Evolutionary conservation across 106 monocot genomes (phyloP).

Genomic region (Ottelia alismoides): DNA sequence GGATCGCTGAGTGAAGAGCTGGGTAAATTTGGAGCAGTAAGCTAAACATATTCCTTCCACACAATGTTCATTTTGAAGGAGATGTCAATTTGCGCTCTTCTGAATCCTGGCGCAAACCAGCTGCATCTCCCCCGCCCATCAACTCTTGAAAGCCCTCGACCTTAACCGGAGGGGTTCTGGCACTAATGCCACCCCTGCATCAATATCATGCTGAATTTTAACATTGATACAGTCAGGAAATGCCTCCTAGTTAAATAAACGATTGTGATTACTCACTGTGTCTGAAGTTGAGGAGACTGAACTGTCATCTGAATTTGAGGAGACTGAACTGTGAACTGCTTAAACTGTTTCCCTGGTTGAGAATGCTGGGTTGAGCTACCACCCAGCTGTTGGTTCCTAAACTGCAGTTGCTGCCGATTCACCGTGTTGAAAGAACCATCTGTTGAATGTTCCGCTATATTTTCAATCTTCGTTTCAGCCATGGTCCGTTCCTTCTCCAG

Average conservation of each 20-base stretch:
- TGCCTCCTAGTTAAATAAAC: too few species aligned
- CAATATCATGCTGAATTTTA: too few species aligned
- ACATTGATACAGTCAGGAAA: too few species aligned
- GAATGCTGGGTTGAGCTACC: constrained; percentile 25
- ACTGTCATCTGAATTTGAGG: too few species aligned
- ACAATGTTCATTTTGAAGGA: too few species aligned
- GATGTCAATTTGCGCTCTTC: constrained; percentile 43
- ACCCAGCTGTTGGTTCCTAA: constrained; percentile 62
- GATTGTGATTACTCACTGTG: constrained; percentile 37
- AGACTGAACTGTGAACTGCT: constrained; percentile 47
- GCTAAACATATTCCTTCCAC: too few species aligned
- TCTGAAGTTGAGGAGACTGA: too few species aligned
- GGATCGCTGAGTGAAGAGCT: too few species aligned
- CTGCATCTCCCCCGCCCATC: constrained; percentile 44
- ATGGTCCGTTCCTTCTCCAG: constrained; percentile 1
- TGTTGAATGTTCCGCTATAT: constrained; percentile 7
- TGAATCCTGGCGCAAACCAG: constrained; percentile 35
- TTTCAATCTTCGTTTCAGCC: constrained; percentile 19
- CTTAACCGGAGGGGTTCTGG: constrained; percentile 53
- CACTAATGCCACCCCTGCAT: constrained; percentile 42
- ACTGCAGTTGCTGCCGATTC: constrained; percentile 35
- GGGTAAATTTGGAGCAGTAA: too few species aligned
- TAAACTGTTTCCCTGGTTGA: constrained; percentile 39
- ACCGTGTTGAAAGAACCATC: constrained; percentile 27
- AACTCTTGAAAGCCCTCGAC: constrained; percentile 62